Base-by-base conservation (phyloP, 108 stramenopile genomes). In the Hondaea fermentalgiana region DNA sequence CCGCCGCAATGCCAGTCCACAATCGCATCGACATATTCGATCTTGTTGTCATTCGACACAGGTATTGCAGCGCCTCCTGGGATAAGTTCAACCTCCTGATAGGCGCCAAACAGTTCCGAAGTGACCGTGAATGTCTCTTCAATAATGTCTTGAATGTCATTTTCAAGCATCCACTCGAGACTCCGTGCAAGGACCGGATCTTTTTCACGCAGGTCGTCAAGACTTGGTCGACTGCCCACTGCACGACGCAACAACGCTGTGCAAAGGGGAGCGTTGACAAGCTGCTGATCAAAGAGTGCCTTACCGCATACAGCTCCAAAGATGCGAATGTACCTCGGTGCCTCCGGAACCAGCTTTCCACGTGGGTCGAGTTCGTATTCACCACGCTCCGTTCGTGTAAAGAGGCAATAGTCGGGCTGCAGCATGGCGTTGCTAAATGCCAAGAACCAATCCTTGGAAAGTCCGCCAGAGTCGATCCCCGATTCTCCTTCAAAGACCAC, bases 371-470 rank as follows among this genome's bases (percentile, higher is more conserved):
- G 45, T 35, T n/a, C 76, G 28, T 83, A 83, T 16, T 21, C 28
- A 45, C 76, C 76, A 23, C 51, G 3, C 45, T 47, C 49, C 19
- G 76, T 83, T 12, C 76, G 45, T 55, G 19, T 12, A 53, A 83
- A 83, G 8, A 83, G 51, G 76, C 76, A 47, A 23, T 83, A 83
- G 10, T 35, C 76, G 45, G 76, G 76, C 51, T 83, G 76, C 19
- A 83, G 76, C 51, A 83, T 53, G 19, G 45, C 49, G 51, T 53
- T 47, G n/a, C 23, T 83, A 53, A 83, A 83, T 17, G 53, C 87
- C 25, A 90, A 42, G 72, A 43, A 90, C 90, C 90, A 90, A 69
- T 90, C 90, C 35, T 88, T 88, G 25, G 90, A 69, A 4, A 90
- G 57, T 3, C 90, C 90, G 28, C 90, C 90, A 19, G 49, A 35